These are phyloP conservation scores for Salix caprea DNA, from an alignment of 345 rosid genomes.

Conservation along the genomic window DNA sequence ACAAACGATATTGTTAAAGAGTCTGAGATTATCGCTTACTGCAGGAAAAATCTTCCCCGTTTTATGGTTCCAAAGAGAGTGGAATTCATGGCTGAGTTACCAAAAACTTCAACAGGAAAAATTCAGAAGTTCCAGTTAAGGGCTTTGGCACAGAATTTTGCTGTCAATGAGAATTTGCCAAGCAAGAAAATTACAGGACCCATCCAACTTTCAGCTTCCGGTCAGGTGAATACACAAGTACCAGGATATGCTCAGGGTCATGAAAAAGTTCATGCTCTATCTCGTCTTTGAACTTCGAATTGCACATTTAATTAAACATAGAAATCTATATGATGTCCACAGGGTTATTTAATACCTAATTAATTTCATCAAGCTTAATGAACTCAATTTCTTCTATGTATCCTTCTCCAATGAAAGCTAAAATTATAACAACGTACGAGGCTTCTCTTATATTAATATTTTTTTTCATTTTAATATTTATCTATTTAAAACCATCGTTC, in stretches of 20 bases:
- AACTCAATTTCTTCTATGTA: not conserved
- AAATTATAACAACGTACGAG: not conserved
- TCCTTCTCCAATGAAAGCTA: not conserved
- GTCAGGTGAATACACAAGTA: not conserved
- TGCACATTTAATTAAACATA: not conserved
- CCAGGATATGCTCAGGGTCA: constrained; percentile 8
- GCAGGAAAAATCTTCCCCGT: constrained; percentile 33
- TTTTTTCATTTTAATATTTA: not conserved
- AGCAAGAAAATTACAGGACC: not conserved
- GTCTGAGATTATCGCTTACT: constrained; percentile 21
- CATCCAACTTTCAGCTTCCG: not conserved
- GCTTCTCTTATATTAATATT: not conserved
- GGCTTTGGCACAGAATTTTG: constrained; percentile 25
- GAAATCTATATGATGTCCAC: not conserved
- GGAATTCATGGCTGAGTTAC: constrained; percentile 30
- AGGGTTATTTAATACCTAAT: not conserved
- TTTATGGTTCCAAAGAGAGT: constrained; percentile 48
- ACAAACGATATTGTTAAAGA: constrained; percentile 22
- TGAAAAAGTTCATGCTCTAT: constrained; percentile 22
- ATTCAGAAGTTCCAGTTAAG: constrained; percentile 36
- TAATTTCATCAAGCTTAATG: not conserved
- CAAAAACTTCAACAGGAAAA: constrained; percentile 39
- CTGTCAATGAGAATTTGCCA: not conserved
- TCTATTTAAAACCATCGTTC: too few relatives aligned
- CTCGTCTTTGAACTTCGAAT: constrained; percentile 32